Percentiles rank a stretch among this genome's conserved stretches.
Evolutionary conservation across 139 green algal genomes (phyloP).

Genomic region (Tetratostichococcus sp.): DNA sequence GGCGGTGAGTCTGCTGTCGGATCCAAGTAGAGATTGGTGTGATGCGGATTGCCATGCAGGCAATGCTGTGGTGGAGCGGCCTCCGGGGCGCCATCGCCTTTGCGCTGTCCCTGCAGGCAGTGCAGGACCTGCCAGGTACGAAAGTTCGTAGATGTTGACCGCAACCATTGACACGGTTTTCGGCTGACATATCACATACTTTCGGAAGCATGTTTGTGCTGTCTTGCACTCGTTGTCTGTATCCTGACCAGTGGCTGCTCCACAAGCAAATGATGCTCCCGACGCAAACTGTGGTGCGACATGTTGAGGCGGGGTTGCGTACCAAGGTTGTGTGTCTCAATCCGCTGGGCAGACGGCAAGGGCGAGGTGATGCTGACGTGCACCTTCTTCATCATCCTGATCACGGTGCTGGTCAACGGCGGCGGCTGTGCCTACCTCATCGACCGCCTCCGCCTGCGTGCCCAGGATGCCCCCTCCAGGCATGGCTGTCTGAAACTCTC

Average conservation of each 20-base stretch:
- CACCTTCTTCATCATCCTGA: slow-evolving; percentile 51
- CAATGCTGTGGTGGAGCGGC: slow-evolving; percentile 60
- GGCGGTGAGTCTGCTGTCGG: no score
- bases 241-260: no score
- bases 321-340: not conserved
- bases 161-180: no score
- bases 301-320: no score
- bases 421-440: slow-evolving; percentile 34
- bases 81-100: slow-evolving; percentile 61
- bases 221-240: no score
- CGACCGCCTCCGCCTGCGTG: slow-evolving; percentile 14
- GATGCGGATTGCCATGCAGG: no score
- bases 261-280: no score
- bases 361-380: slow-evolving; percentile 37
- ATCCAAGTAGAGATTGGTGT: no score
- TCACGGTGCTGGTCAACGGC: slow-evolving; percentile 63
- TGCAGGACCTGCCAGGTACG: slow-evolving; percentile 25
- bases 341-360: not conserved
- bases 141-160: no score
- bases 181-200: no score
- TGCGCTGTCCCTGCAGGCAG: slow-evolving; percentile 47
- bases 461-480: not conserved
- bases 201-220: no score
- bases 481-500: not conserved
- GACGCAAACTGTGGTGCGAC: no score